Evolutionary conservation across 495 filamentous ascomycete species (phyloP), one percentile per base, ranked within the genome.

Genomic region (Xylaria castorea): DNA sequence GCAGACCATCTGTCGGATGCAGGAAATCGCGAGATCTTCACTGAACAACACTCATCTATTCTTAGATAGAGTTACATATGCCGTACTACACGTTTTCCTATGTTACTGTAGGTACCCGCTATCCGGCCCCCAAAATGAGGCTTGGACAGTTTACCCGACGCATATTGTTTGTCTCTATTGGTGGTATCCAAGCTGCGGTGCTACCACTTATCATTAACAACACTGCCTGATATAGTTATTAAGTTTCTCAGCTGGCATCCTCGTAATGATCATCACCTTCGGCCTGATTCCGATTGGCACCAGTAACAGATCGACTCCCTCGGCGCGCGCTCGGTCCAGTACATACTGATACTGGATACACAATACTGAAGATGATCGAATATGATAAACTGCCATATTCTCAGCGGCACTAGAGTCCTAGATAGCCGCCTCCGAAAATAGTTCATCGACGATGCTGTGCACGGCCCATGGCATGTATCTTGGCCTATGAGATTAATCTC

Each of bases 41-140:
- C 25, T 30, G 22, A 65, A 44, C 27, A 65, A 46, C 2, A n/a
- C 7, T 22, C n/a, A 57, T 40, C 68, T 71, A 71, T 71, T 64
- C 32, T 71, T 71, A 64, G 58, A 64, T 44, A 34, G 58, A 42
- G 68, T 36, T 18, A 8, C 44, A 58, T 42, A 68, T 58, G 51
- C 27, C 12, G 65, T 55, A 5, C 50, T n/a, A 38, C n/a, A n/a
- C n/a, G 22, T 27, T 22, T 68, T 61, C 32, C 25, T 20, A 46
- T 44, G 25, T 61, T 22, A 61, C 58, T 65, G 61, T 65, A 46
- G 38, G 61, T 65, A 30, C 34, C 58, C 58, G 34, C 58, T 61
- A n/a, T 61, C 22, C 20, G 32, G 30, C 34, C 58, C 64, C 64
- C 20, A 9, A 53, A 40, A 38, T 14, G 50, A 68, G 66, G 50